Conservation (phyloP, 2,329 filamentous ascomycete species). For the Colletotrichum paranaense region DNA sequence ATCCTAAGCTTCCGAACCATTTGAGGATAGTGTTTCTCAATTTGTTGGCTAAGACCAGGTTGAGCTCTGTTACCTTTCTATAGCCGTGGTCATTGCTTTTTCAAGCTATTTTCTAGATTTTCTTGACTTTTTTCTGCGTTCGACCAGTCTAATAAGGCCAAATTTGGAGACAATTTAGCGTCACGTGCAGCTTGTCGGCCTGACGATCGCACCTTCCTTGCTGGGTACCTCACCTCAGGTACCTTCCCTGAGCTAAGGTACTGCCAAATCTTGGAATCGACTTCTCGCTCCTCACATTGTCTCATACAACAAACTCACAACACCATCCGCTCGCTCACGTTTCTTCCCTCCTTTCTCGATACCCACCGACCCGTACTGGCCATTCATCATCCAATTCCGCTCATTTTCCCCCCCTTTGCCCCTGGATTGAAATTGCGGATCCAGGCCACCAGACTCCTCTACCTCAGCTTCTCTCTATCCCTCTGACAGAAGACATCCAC, state of each 20-base stretch:
- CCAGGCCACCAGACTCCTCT: neutral
- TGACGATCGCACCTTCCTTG: constrained; percentile 26
- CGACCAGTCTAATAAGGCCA: neutral
- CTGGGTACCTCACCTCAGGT: constrained; percentile 14
- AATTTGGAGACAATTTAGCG: neutral
- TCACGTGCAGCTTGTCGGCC: constrained; percentile 28
- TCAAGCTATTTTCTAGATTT: neutral
- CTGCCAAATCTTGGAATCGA: neutral
- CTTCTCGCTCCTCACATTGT: neutral
- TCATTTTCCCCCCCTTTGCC: neutral
- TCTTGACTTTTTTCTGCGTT: neutral
- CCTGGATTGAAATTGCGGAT: neutral
- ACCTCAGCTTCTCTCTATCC: neutral
- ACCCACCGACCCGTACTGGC: neutral
- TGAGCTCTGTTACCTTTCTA: neutral
- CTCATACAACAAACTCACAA: constrained; percentile 3
- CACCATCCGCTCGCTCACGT: constrained; percentile 10
- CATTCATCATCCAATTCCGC: neutral
- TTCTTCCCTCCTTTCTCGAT: neutral
- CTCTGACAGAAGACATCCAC: neutral
- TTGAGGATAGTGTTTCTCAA: neutral
- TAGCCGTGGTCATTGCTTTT: constrained; percentile 10
- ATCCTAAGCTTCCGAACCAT: neutral
- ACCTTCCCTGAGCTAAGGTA: neutral
- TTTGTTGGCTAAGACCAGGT: neutral